phyloP scores from a whole-genome alignment of 345 rosid genomes.

The Arabidopsis arenosa region DNA sequence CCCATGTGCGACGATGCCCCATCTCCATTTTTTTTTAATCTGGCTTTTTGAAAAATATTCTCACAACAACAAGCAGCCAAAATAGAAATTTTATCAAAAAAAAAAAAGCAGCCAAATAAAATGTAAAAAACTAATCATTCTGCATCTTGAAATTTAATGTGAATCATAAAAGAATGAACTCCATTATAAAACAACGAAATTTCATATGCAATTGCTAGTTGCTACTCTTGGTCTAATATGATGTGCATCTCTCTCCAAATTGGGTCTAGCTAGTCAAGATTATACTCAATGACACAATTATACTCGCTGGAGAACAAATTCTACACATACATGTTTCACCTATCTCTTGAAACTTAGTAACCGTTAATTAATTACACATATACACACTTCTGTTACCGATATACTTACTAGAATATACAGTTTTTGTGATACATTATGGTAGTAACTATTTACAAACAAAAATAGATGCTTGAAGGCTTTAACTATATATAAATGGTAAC shows the following conservation, averaged over 20 bases:
- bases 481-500: not conserved
- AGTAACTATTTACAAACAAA: not conserved
- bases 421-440: not conserved
- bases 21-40: slow-evolving; percentile 19
- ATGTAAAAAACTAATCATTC: slow-evolving; percentile 27
- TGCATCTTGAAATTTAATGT: slow-evolving; percentile 2
- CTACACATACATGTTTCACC: not conserved
- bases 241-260: slow-evolving; percentile 16
- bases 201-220: slow-evolving; percentile 2
- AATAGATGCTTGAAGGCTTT: not conserved
- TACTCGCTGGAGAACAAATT: not conserved
- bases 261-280: not conserved
- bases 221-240: slow-evolving; percentile 13
- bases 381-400: not conserved
- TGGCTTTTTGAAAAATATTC: slow-evolving; percentile 30
- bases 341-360: not conserved
- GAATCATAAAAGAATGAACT: slow-evolving; percentile 6
- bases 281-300: not conserved
- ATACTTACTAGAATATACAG: not conserved
- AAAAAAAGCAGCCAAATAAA: slow-evolving; percentile 34
- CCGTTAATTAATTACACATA: not conserved
- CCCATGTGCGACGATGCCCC: slow-evolving; percentile 49
- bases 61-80: slow-evolving; percentile 44
- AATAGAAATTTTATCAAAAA: not conserved
- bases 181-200: not conserved